phyloP scores from a whole-genome alignment of 2,329 filamentous ascomycete genomes.

The Nothophaeocryptopus gaeumannii region DNA sequence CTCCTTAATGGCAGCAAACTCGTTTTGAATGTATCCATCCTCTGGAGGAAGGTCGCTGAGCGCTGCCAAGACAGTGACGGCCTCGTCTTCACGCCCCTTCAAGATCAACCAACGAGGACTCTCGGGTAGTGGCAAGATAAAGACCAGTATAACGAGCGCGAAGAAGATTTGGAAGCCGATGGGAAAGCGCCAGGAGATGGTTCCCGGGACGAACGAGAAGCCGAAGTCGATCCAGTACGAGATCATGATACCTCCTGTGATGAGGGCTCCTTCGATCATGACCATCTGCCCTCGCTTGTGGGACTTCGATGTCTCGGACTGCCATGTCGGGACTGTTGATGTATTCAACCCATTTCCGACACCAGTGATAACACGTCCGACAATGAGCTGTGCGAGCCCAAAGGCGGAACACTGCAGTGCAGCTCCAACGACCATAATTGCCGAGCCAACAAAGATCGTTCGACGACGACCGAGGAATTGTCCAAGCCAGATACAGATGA shows the following conservation, averaged over 20 bases:
- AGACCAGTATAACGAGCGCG: conserved; percentile 44
- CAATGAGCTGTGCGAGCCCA: conserved; percentile 44
- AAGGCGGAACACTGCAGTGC: conserved; percentile 48
- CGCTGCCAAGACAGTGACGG: conserved; percentile 31
- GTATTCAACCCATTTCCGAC: conserved; percentile 55
- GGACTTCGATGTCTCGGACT: conserved; percentile 51
- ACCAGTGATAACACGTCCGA: conserved; percentile 52
- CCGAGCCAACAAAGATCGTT: conserved; percentile 50
- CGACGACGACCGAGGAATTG: conserved; percentile 52
- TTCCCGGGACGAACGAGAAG: conserved; percentile 37
- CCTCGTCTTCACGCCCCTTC: conserved; percentile 34
- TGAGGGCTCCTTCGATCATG: conserved; percentile 48
- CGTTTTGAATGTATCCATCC: conserved; percentile 25
- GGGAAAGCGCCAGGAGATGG: conserved; percentile 51
- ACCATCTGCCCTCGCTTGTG: conserved; percentile 43
- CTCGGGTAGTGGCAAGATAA: conserved; percentile 46
- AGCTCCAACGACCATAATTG: conserved; percentile 51
- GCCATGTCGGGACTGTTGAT: conserved; percentile 51
- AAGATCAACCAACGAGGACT: conserved; percentile 44
- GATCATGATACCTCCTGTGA: conserved; percentile 29
- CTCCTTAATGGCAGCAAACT: conserved; percentile 36
- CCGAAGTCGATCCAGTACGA: conserved; percentile 54
- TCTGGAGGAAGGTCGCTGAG: conserved; percentile 39
- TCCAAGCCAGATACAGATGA: conserved; percentile 50
- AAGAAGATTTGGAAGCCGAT: conserved; percentile 55